Evolutionary conservation across 345 rosid species (phyloP).

Genomic region (Rhodamnia rubescens): DNA sequence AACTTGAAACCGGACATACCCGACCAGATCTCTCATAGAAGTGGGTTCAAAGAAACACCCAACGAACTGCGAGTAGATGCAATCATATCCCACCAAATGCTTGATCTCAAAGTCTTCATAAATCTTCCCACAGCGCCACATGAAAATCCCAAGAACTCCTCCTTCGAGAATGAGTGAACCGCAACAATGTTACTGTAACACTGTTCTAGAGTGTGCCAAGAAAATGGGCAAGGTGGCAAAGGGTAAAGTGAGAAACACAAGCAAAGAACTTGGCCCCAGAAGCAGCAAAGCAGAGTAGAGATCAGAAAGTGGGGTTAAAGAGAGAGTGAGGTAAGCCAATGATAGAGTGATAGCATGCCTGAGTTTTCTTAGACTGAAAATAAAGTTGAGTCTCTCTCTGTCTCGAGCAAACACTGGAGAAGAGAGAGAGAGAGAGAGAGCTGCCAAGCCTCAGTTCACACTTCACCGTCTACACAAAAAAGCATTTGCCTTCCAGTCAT

Average conservation of each 20-base stretch:
- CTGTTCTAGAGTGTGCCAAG: neutral
- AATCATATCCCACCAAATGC: conserved; percentile 16
- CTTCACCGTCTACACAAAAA: conserved; percentile 11
- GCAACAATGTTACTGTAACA: neutral
- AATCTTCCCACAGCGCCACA: neutral
- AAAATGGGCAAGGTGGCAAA: neutral
- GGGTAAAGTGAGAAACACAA: neutral
- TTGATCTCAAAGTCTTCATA: conserved; percentile 12
- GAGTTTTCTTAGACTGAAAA: neutral
- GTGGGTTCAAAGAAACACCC: conserved; percentile 25
- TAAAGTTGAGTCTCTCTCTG: neutral
- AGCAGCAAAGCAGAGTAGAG: neutral
- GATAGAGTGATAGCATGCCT: conserved; percentile 5
- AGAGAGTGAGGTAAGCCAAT: conserved; percentile 4
- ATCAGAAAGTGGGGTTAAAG: conserved; percentile 12
- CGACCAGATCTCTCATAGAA: conserved; percentile 43
- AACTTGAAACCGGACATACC: conserved; percentile 21
- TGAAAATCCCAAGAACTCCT: neutral
- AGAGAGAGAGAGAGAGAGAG: conserved; percentile 33
- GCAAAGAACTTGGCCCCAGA: neutral
- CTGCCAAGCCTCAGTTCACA: conserved; percentile 26
- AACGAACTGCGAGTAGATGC: conserved; percentile 17
- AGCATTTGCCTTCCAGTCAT: neutral
- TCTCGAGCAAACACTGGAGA: neutral
- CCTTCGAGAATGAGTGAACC: neutral